phyloP scores from a whole-genome alignment of 345 rosid species.

The Arabidopsis arenosa region DNA sequence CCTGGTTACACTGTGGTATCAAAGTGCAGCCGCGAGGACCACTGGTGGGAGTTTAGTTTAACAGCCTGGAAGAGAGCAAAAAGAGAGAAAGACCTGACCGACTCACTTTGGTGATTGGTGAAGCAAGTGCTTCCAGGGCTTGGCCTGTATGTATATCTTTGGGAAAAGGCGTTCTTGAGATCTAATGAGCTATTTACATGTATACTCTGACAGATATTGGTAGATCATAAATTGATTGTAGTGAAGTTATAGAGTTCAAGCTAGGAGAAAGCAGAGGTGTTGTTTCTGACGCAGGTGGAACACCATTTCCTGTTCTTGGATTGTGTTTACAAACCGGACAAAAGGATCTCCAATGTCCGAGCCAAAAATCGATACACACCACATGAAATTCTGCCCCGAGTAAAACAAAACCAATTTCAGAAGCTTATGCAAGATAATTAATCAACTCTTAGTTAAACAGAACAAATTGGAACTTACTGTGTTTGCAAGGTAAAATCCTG shows the following conservation, averaged over 20 bases:
- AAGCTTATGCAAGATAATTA: neutral
- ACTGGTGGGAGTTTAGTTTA: too few species aligned
- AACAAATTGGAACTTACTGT: slow-evolving; percentile 57
- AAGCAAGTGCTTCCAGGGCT: too few species aligned
- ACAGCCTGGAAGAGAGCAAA: too few species aligned
- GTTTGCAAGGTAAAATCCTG: slow-evolving; percentile 73
- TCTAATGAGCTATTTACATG: too few species aligned
- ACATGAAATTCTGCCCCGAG: slow-evolving; percentile 63
- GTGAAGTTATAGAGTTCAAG: slow-evolving; percentile 51
- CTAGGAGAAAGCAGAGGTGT: slow-evolving; percentile 73
- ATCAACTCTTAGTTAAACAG: neutral
- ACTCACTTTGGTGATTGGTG: too few species aligned
- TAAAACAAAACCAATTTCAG: too few species aligned
- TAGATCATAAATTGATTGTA: slow-evolving; percentile 41
- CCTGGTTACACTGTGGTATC: too few species aligned
- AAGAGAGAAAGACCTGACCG: too few species aligned
- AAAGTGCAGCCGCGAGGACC: too few species aligned
- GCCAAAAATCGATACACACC: slow-evolving; percentile 81
- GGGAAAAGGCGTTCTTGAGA: too few species aligned
- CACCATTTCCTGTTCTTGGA: slow-evolving; percentile 60
- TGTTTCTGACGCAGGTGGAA: slow-evolving; percentile 68
- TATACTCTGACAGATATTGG: slow-evolving; percentile 37
- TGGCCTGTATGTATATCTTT: too few species aligned
- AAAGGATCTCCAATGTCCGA: slow-evolving; percentile 78
- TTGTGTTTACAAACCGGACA: slow-evolving; percentile 86